Percentiles rank a stretch among this genome's conserved stretches.
Evolutionary conservation across 2,329 filamentous ascomycete genomes (phyloP).

Genomic region (Myotisia sp.): DNA sequence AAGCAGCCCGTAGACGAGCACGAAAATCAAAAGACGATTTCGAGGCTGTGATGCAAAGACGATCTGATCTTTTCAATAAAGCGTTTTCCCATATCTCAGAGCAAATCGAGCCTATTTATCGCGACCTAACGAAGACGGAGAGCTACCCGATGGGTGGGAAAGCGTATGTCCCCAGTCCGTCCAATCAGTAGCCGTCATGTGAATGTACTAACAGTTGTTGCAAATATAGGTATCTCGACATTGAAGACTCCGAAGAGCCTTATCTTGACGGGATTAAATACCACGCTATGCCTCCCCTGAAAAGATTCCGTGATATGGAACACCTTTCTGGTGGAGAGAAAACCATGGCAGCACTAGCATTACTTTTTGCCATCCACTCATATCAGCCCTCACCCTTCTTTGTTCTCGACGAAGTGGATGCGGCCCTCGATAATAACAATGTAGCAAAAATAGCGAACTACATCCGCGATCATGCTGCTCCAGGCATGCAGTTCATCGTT

Average conservation of each 20-base stretch:
- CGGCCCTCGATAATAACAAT: conserved; percentile 94
- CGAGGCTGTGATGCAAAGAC: conserved; percentile 62
- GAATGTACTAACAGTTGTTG: not conserved
- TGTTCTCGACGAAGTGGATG: conserved; percentile 94
- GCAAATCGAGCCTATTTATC: conserved; percentile 87
- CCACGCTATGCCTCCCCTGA: conserved; percentile 95
- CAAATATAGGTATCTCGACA: conserved; percentile 58
- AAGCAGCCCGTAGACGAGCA: conserved; percentile 61
- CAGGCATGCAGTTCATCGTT: conserved; percentile 98
- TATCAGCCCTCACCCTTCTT: conserved; percentile 96
- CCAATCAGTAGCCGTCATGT: conserved; percentile 5
- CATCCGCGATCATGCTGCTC: conserved; percentile 81
- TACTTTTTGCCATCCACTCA: conserved; percentile 91
- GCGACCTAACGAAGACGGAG: conserved; percentile 77
- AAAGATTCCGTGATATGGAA: conserved; percentile 98
- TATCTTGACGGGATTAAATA: conserved; percentile 96
- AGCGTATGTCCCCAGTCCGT: conserved; percentile 30
- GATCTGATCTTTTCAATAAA: conserved; percentile 85
- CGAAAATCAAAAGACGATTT: conserved; percentile 70
- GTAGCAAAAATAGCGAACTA: conserved; percentile 94
- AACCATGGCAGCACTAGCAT: conserved; percentile 92
- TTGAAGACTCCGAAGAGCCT: conserved; percentile 90
- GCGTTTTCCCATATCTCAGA: conserved; percentile 91
- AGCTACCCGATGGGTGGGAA: conserved; percentile 87
- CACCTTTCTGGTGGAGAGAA: conserved; percentile 95